These are phyloP conservation scores for Rugonectria rugulosa DNA, from an alignment of 2,329 filamentous ascomycete genomes.

Conservation along the genomic window DNA sequence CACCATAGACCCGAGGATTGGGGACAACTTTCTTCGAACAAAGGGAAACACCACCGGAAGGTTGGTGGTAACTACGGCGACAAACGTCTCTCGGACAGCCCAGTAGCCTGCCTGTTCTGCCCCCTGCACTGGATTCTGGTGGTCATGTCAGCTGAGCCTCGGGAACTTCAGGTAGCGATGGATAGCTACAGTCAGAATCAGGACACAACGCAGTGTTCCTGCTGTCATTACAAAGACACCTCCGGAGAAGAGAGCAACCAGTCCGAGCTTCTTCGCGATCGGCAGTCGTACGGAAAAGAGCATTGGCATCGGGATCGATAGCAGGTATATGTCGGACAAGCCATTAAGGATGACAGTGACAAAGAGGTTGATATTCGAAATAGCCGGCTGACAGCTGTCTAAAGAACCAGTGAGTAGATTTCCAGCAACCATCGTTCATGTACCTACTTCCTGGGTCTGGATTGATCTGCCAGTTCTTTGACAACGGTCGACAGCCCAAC, in stretches of 20 bases:
- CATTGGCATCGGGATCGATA: slow-evolving; percentile 62
- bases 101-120: slow-evolving; percentile 45
- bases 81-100: slow-evolving; percentile 48
- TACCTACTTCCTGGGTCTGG: slow-evolving; percentile 46
- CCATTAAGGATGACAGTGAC: slow-evolving; percentile 58
- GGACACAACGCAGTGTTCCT: slow-evolving; percentile 44
- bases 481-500: slow-evolving; percentile 43
- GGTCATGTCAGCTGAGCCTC: background rate
- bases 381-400: slow-evolving; percentile 55
- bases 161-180: background rate
- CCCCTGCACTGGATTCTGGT: slow-evolving; percentile 46
- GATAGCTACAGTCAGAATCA: slow-evolving; percentile 43
- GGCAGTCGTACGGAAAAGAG: slow-evolving; percentile 44
- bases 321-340: slow-evolving; percentile 61
- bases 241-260: slow-evolving; percentile 45
- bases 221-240: slow-evolving; percentile 47
- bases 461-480: slow-evolving; percentile 50
- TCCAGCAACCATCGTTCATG: background rate
- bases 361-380: slow-evolving; percentile 57
- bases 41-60: slow-evolving; percentile 51
- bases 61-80: slow-evolving; percentile 48
- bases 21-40: slow-evolving; percentile 29
- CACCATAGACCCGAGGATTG: slow-evolving; percentile 18
- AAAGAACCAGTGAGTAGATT: slow-evolving; percentile 1
- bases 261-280: slow-evolving; percentile 43